phyloP scores from a whole-genome alignment of 345 rosid genomes.

The Eucalyptus curtisii region DNA sequence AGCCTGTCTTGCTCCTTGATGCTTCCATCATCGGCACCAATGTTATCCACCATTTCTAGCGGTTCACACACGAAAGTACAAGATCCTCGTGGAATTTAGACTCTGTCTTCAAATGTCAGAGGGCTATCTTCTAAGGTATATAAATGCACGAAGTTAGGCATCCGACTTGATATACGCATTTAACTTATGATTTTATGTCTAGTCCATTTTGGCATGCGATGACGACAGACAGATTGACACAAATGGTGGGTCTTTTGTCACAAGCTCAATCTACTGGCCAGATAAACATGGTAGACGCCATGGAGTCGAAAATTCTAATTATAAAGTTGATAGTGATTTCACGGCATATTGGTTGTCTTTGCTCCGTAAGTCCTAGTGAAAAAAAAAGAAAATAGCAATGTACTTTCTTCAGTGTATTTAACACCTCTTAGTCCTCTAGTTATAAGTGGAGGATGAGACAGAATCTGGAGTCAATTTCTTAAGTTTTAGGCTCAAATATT shows the following conservation, averaged over 20 bases:
- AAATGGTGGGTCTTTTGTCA: neutral
- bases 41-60: neutral
- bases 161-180: neutral
- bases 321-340: neutral
- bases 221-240: neutral
- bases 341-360: neutral
- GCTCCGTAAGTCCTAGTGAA: neutral
- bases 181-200: neutral
- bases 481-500: neutral
- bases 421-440: neutral
- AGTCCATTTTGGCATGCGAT: neutral
- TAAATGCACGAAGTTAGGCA: neutral
- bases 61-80: neutral
- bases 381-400: neutral
- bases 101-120: neutral
- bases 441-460: neutral
- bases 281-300: neutral
- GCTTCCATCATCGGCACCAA: neutral
- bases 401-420: neutral
- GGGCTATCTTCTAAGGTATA: neutral
- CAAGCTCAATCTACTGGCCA: neutral
- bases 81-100: neutral
- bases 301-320: neutral
- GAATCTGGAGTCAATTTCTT: neutral
- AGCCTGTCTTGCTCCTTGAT: conserved; percentile 28